Base-by-base conservation (phyloP, 176 grass and related monocot genomes). In the Oryza meyeriana region DNA sequence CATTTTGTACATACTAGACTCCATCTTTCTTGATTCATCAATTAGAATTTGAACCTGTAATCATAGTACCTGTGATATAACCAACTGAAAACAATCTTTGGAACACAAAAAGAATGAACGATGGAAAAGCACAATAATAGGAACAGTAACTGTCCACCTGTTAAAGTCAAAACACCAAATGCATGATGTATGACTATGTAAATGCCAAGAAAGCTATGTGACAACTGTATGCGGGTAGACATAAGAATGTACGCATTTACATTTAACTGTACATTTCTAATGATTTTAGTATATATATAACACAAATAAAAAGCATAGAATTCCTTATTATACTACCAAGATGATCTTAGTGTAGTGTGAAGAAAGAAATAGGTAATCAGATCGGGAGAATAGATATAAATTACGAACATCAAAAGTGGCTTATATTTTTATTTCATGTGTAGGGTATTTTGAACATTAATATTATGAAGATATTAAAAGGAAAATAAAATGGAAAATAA, bases 241-340 rank as follows among this genome's bases (percentile, higher is more conserved):
- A 29, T 5, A 55, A 30, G 18, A 52, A 74, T 10, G 31, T 52
- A 32, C 0, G 16, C 71, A 74, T 55, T 72, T 74, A 50, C 44
- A 52, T 52, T 29, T 10, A 52, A 52, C 71, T 74, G 32, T 84
- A 84, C 81, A 69, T 80, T 84, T 79, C 45, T 83, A 13, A 88
- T 67, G 61, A 84, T 81, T 62, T 40, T 40, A 40, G 76, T 73
- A 80, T 75, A 74, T 47, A 88, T 22, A 62, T 5, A 85, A 69
- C 70, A 80, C 17, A 85, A 48, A 78, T 73, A 73, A 32, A 75
- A 66, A 47, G 69, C 31, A 71, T 82, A 77, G 52, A 76, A 31
- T 74, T 1, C 84, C 61, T 69, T 76, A 75, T 74, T 39, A 39
- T n/a, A n/a, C n/a, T 39, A 39, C 38, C 38, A 39, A 10, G 8